These are phyloP conservation scores for Domatiomyces catenatus DNA, from an alignment of 2,329 filamentous ascomycete genomes.

Conservation along the genomic window DNA sequence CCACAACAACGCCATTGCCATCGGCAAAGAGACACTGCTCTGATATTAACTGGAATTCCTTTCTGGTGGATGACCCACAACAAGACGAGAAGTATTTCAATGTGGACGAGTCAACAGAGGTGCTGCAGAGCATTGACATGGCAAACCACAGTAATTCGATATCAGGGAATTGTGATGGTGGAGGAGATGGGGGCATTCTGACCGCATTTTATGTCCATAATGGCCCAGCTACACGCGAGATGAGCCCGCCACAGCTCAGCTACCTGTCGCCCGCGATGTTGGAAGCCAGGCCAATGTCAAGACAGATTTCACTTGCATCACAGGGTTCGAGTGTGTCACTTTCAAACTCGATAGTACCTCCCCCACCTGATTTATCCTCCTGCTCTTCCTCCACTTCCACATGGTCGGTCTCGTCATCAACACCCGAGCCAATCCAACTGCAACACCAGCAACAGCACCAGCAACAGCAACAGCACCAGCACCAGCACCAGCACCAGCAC, in stretches of 20 bases:
- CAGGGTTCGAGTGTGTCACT: not conserved
- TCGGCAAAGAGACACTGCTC: conserved; percentile 6
- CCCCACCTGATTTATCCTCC: not conserved
- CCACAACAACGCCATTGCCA: not conserved
- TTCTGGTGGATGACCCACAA: conserved; percentile 8
- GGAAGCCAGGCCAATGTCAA: conserved; percentile 7
- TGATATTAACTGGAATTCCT: conserved; percentile 9
- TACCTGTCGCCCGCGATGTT: conserved; percentile 13
- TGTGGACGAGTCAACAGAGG: conserved; percentile 8
- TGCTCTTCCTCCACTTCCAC: not conserved
- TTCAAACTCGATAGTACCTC: not conserved
- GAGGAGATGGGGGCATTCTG: not conserved
- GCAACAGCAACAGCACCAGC: not conserved
- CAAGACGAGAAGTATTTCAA: conserved; percentile 1
- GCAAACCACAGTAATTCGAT: conserved; percentile 9
- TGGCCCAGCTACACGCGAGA: conserved; percentile 12
- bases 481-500: not conserved
- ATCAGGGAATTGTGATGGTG: not conserved
- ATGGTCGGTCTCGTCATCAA: not conserved
- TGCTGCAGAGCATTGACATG: conserved; percentile 11
- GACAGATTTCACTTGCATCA: conserved; percentile 1
- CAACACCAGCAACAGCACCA: not conserved
- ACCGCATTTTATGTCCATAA: conserved; percentile 9
- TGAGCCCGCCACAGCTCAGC: conserved; percentile 14
- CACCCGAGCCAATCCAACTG: not conserved